These are phyloP conservation scores for Myxozyma geophila DNA, from an alignment of 805 yeast genomes.

Conservation along the genomic window DNA sequence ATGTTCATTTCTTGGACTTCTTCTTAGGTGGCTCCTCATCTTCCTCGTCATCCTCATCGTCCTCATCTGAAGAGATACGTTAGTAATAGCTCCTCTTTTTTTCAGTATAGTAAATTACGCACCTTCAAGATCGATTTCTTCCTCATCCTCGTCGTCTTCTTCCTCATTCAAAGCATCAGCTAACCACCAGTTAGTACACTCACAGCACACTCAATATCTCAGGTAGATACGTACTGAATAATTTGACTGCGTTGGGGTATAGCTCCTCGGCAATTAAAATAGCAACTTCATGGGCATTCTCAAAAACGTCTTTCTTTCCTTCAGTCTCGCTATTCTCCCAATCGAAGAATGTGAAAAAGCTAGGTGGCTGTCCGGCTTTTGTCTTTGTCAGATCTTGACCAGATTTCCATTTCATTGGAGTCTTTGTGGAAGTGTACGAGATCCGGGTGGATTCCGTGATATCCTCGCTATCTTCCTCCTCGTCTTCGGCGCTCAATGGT, in stretches of 20 bases:
- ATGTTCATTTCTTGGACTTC: slow-evolving; percentile 18
- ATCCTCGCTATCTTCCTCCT: slow-evolving; percentile 45
- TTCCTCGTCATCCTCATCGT: slow-evolving; percentile 36
- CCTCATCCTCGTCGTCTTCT: slow-evolving; percentile 45
- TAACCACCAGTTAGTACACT: slow-evolving; percentile 11
- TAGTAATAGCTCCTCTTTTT: neutral
- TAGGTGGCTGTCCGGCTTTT: slow-evolving; percentile 45
- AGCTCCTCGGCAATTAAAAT: slow-evolving; percentile 74
- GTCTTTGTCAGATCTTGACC: slow-evolving; percentile 62
- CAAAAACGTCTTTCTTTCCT: slow-evolving; percentile 72
- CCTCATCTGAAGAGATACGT: slow-evolving; percentile 24
- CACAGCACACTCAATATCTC: neutral
- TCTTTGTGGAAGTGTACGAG: slow-evolving; percentile 58
- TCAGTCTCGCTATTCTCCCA: slow-evolving; percentile 68
- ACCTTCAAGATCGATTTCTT: slow-evolving; percentile 47
- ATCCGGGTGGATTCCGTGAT: slow-evolving; percentile 58
- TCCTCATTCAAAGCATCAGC: slow-evolving; percentile 37
- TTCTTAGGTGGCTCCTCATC: slow-evolving; percentile 35
- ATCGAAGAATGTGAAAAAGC: slow-evolving; percentile 75
- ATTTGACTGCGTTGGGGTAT: slow-evolving; percentile 82
- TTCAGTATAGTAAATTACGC: neutral
- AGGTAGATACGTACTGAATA: slow-evolving; percentile 66
- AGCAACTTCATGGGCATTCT: slow-evolving; percentile 80
- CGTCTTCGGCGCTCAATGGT: slow-evolving; percentile 40
- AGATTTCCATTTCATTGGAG: slow-evolving; percentile 69